Conservation (phyloP, 139 green algal species). For the Mesostigma viride region DNA sequence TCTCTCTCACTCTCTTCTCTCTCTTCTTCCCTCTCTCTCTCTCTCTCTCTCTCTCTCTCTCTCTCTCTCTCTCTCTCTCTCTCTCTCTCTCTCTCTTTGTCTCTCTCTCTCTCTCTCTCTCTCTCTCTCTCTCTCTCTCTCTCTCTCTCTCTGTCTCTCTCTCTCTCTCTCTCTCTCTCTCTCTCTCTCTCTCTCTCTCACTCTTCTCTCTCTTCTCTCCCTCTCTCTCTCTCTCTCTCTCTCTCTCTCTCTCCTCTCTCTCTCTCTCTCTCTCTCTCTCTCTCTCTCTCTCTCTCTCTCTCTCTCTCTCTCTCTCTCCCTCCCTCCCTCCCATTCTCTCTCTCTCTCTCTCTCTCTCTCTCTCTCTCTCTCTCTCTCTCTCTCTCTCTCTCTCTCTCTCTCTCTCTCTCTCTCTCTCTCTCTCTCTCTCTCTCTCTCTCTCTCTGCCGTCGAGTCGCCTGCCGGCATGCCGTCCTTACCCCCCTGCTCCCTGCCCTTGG, state of each 20-base stretch:
- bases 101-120: constrained; percentile 5
- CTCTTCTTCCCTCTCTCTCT: not conserved
- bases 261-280: not conserved
- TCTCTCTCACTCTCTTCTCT: constrained; percentile 3
- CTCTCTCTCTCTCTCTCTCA: constrained; percentile 3
- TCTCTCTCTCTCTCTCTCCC: constrained; percentile 2
- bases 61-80: constrained; percentile 5
- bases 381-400: constrained; percentile 5
- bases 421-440: constrained; percentile 5
- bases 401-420: constrained; percentile 5
- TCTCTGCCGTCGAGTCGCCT: no score
- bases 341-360: constrained; percentile 5
- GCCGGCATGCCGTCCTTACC: no score
- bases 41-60: constrained; percentile 5
- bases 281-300: constrained; percentile 5
- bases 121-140: constrained; percentile 5
- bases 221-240: constrained; percentile 5
- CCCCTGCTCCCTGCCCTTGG: no score
- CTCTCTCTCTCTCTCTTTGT: constrained; percentile 2
- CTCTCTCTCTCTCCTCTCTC: constrained; percentile 4
- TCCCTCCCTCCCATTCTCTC: not conserved
- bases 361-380: constrained; percentile 5
- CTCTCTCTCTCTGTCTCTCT: constrained; percentile 3
- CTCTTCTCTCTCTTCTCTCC: not conserved
- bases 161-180: constrained; percentile 5